Conservation (phyloP, 768 basidiomycete genomes). For the Podaxis carcinomalis region DNA sequence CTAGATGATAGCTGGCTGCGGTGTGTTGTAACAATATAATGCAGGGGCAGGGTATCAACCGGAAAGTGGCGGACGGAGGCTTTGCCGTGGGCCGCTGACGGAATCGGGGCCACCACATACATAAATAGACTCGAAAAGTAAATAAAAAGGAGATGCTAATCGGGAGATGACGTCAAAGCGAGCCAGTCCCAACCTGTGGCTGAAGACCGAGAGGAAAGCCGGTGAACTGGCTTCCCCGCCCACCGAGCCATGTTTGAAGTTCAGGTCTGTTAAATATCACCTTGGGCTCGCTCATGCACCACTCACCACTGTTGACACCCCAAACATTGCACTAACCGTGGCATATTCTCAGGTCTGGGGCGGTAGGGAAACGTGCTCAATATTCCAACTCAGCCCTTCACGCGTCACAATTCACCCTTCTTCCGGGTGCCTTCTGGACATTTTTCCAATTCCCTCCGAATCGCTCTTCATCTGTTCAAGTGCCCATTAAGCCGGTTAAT, state of each 20-base stretch:
- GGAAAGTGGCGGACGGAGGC: not conserved
- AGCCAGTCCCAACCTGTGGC: not conserved
- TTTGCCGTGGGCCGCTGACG: not conserved
- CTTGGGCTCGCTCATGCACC: not conserved
- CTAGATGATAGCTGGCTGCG: not conserved
- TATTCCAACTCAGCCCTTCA: not conserved
- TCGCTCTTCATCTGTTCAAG: not conserved
- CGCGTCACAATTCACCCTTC: slow-evolving; percentile 6
- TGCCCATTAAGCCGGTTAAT: not conserved
- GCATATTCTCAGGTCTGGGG: not conserved
- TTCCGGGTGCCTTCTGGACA: not conserved
- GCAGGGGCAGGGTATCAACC: not conserved
- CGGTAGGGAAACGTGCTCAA: not conserved
- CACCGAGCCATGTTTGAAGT: not conserved
- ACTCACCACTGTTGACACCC: not conserved
- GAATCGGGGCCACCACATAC: not conserved
- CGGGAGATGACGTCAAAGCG: slow-evolving; percentile 18
- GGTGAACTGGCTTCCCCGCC: slow-evolving; percentile 6
- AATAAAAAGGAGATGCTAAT: not conserved
- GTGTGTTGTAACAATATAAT: slow-evolving; percentile 6
- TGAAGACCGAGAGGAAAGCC: not conserved
- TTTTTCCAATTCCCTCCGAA: not conserved
- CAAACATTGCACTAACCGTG: not conserved
- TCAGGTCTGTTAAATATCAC: not conserved
- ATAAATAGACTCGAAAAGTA: not conserved